Base-by-base conservation (phyloP, 2,329 filamentous ascomycete genomes). In the Trichoderma sp. region DNA sequence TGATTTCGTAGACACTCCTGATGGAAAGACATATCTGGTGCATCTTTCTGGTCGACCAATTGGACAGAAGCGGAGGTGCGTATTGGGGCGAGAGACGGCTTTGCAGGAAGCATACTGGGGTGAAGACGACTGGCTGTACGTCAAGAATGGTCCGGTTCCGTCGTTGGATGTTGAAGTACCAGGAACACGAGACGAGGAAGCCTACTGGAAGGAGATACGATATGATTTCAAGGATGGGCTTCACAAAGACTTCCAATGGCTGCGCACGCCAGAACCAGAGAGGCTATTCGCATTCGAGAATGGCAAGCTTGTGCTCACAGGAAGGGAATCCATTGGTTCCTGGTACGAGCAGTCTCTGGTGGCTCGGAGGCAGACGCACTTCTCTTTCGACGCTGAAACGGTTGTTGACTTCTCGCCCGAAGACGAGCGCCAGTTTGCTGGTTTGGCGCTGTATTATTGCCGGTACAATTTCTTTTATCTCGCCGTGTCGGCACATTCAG, bases 401-500 rank as follows among this genome's bases (percentile, higher is more conserved):
- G 82, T 86, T 0, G 78, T 91, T 3, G 85, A 87, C 75, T 91
- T 90, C 78, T 82, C 83, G 0, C 90, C 90, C 0, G 81, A 82
- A 0, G 90, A 92, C 78, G 90, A 91, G 83, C 85, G 90, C 12
- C 87, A 91, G 77, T 92, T 90, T 76, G 90, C 90, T 0, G 90
- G 91, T 0, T 83, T 92, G 8, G 89, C 88, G 14, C 89, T 89
- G 0, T 92, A 92, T 81, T 92, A 92, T 83, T 89, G 88, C 79
- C 89, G 90, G 4, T 92, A 85, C 83, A 92, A 92, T 82, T 92
- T 91, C 82, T 92, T 91, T 84, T 92, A 92, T 78, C 84, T 92
- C 6, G 86, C 89, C 0, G 88, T 92, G 2, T 89, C 89, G 27
- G 38, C 89, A 0, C 83, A 89, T 78, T 83, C 87, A 0, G 87